Evolutionary conservation across 2,329 filamentous ascomycete species (phyloP), one percentile per base, ranked within the genome.

Genomic region (Mycosphaerella sp.): DNA sequence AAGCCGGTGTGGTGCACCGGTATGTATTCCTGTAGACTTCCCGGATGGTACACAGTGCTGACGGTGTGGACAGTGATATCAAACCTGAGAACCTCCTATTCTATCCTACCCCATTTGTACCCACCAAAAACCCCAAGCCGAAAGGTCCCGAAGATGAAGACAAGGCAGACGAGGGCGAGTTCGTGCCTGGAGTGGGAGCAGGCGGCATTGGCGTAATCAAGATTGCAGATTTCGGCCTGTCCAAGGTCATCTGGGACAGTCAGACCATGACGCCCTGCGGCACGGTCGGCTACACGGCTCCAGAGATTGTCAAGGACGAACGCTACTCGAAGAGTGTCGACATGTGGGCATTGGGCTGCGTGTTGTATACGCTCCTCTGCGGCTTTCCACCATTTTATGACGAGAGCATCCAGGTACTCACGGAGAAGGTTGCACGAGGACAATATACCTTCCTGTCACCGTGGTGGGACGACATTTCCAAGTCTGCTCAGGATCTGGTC

Each of bases 191-290:
- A 1, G 73, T 86, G 36, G 93, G 93, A 41, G 80, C 87, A 0
- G 93, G 93, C 54, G 93, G 92, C 40, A 98, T 98, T 59, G 93
- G 93, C 32, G 78, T 81, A 60, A 95, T 98, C 75, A 97, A 98
- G 78, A 92, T 98, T 71, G 93, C 93, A 68, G 93, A 98, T 68
- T 98, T 98, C 69, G 93, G 93, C 51, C 78, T 98, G 8, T 96
- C 92, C 59, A 98, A 98, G 74, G 87, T 98, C 62, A 89, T 98
- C 12, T 98, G 93, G 93, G 93, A 97, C 66, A 93, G 84, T 63
- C 88, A 95, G 69, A 98, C 93, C 8, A 97, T 96, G 89, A 98
- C 93, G 2, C 93, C 93, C n/a, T 98, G 93, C 70, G 93, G 93
- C 54, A 98, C 93, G 0, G 93, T 97, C 54, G 93, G 93, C 42